Base-by-base conservation (phyloP, 192 early-diverging fungal genomes). In the Rhizophagus prolifer region DNA sequence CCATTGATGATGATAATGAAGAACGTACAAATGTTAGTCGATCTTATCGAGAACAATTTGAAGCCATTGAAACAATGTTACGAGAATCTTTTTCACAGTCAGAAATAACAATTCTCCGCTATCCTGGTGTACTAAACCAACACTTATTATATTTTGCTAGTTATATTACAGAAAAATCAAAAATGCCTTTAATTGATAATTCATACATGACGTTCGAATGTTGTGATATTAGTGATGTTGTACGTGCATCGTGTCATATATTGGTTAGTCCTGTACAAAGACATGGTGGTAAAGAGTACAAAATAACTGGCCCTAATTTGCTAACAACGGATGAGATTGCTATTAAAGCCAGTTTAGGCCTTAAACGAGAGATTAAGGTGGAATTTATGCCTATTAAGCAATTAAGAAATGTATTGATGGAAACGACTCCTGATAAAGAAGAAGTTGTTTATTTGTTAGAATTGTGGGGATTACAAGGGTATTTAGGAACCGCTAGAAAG, bases 31-130 rank as follows among this genome's bases (percentile, higher is more conserved):
- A 34, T 66, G 6, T 10, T 21, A 66, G 0, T 5, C 30, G 9
- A 36, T 67, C 65, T n/a, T 67, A 67, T 36, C 31, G 65, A 38
- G 65, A 67, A 30, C 65, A 67, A 41, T 67, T 67, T 41, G 65
- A 67, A 67, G 13, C 21, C 5, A 38, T 67, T 31, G 65, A 67
- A 67, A 41, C 31, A 67, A 41, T 21, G 13, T 41, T 67, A 36
- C 30, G 9, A 36, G 31, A 67, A 36, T 36, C 65, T 0, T 67
- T 67, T 36, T 21, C 28, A 21, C 4, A 5, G n/a, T 67, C 65
- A 38, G 36, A 67, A 38, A 67, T 67, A n/a, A 67, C 65, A 36
- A 67, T 67, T 9, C 21, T 67, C 16, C 30, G 65, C 19, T 67
- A 67, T 67, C 36, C 65, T n/a, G 34, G 65, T 2, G 65, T 67